phyloP scores from a whole-genome alignment of 257 asterid species.

The Penstemon eatonii region DNA sequence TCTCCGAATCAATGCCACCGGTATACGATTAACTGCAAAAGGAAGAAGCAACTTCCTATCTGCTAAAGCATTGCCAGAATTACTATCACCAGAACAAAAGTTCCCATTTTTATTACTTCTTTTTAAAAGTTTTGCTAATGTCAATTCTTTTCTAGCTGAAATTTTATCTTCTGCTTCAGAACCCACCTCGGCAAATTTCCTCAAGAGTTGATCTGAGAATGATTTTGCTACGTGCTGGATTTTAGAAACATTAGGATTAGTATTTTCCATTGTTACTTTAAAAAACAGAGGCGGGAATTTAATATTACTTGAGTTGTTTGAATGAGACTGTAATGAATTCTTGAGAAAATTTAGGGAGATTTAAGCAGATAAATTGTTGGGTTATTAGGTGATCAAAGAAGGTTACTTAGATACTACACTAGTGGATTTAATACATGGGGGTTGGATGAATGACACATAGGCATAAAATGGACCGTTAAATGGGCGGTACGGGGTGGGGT shows the following conservation, averaged over 20 bases:
- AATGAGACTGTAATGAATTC: neutral
- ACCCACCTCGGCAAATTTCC: conserved; percentile 75
- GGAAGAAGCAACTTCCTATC: conserved; percentile 69
- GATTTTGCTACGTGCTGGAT: conserved; percentile 76
- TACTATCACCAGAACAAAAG: neutral
- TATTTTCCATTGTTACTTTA: conserved; percentile 37
- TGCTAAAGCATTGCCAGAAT: conserved; percentile 17
- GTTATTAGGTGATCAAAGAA: neutral
- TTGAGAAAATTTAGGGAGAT: conserved; percentile 20
- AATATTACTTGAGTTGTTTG: neutral
- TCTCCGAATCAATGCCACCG: conserved; percentile 39
- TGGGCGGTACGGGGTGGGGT: conserved; percentile 22
- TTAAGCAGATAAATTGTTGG: neutral
- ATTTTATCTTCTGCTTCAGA: conserved; percentile 35
- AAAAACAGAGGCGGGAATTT: conserved; percentile 4
- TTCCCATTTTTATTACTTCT: conserved; percentile 26
- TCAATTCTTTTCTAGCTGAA: conserved; percentile 42
- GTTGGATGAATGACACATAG: no score
- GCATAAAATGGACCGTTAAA: conserved; percentile 66
- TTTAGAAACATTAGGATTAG: conserved; percentile 24
- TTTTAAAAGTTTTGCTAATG: conserved; percentile 51
- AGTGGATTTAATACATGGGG: no score
- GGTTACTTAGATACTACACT: no score
- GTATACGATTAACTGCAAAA: conserved; percentile 33
- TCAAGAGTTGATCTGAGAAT: conserved; percentile 80